These are phyloP conservation scores for Arthroderma sp. DNA, from an alignment of 2,329 filamentous ascomycete genomes.

Conservation along the genomic window DNA sequence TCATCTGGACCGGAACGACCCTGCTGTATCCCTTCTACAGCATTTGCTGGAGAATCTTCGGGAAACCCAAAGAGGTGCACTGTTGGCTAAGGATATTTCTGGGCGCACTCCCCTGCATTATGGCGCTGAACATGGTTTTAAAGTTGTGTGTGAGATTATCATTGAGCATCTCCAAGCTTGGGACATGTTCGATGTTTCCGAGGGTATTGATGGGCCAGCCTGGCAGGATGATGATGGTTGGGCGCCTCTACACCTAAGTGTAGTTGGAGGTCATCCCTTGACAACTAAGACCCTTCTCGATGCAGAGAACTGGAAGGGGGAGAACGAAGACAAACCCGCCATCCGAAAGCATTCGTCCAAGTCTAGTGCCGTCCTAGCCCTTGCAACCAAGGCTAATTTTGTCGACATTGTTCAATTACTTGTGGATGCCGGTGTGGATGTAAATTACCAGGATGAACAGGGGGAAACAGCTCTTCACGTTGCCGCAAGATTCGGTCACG, in stretches of 20 bases:
- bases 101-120: slow-evolving; percentile 13
- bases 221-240: slow-evolving; percentile 93
- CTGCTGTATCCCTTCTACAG: slow-evolving; percentile 55
- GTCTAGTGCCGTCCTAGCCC: slow-evolving; percentile 72
- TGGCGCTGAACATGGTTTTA: slow-evolving; percentile 80
- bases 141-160: slow-evolving; percentile 75
- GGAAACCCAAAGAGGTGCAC: slow-evolving; percentile 51
- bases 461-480: slow-evolving; percentile 88
- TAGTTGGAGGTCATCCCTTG: slow-evolving; percentile 77
- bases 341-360: slow-evolving; percentile 60
- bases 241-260: slow-evolving; percentile 80
- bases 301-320: slow-evolving; percentile 63
- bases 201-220: slow-evolving; percentile 71
- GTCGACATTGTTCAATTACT: slow-evolving; percentile 72
- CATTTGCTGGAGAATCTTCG: slow-evolving; percentile 55
- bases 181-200: slow-evolving; percentile 69
- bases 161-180: slow-evolving; percentile 82
- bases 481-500: slow-evolving; percentile 76
- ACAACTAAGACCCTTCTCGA: slow-evolving; percentile 72
- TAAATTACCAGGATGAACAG: slow-evolving; percentile 83
- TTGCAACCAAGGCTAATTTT: slow-evolving; percentile 82
- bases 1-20: slow-evolving; percentile 55
- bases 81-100: slow-evolving; percentile 30
- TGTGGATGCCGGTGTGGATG: slow-evolving; percentile 77
- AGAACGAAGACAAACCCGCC: slow-evolving; percentile 47